Evolutionary conservation across 371 early-diverging fungal genomes (phyloP).

Genomic region (Umbelopsis sp.): DNA sequence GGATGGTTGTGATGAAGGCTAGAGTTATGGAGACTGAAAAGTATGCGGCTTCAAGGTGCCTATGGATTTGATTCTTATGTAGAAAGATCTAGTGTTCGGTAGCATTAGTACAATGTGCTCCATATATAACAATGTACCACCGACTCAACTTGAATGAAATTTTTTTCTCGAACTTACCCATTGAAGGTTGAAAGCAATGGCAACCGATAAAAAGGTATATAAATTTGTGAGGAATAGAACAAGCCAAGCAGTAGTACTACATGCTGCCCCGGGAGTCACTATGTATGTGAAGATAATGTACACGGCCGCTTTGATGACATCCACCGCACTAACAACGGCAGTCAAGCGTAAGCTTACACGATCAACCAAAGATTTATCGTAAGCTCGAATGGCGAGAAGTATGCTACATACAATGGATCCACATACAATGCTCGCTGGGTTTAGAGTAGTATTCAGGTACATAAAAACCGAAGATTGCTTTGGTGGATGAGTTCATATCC

Average conservation of each 20-base stretch:
- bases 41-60: constrained; percentile 17
- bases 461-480: neutral
- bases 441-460: constrained; percentile 17
- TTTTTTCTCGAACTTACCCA: constrained; percentile 20
- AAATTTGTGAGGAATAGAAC: constrained; percentile 22
- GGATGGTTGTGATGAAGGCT: constrained; percentile 19
- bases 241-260: constrained; percentile 23
- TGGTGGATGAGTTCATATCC: neutral
- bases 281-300: constrained; percentile 26
- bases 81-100: constrained; percentile 18
- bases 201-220: constrained; percentile 24
- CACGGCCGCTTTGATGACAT: constrained; percentile 23
- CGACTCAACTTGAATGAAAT: neutral
- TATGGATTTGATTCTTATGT: constrained; percentile 8
- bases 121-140: neutral
- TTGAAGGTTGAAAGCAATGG: constrained; percentile 26
- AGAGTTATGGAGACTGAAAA: constrained; percentile 14
- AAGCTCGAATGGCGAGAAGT: constrained; percentile 20
- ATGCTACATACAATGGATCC: constrained; percentile 19
- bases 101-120: neutral
- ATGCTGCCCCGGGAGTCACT: constrained; percentile 22
- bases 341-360: constrained; percentile 25
- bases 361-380: constrained; percentile 20
- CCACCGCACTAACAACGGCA: constrained; percentile 23
- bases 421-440: constrained; percentile 19